A percentile compares a stretch with the other conserved stretches of the same genome.
Conservation (phyloP, 2,329 filamentous ascomycete genomes). For the Verticillium albo-atrum region DNA sequence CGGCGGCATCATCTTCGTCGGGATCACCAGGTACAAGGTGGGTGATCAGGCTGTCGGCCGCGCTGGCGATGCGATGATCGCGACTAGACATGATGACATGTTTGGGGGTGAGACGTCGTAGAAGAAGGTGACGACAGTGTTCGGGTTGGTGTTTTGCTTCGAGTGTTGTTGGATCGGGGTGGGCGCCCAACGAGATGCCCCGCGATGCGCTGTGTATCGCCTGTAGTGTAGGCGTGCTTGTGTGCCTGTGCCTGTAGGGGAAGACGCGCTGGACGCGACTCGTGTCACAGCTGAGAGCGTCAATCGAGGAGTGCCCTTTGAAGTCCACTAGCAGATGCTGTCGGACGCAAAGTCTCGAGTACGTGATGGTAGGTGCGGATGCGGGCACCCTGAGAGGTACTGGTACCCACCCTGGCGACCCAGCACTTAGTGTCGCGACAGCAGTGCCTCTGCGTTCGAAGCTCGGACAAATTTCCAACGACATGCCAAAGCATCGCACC, state of each 20-base stretch:
- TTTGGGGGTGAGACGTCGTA: not conserved
- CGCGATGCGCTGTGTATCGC: not conserved
- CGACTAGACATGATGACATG: slow-evolving; percentile 19
- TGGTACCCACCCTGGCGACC: not conserved
- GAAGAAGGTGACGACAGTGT: not conserved
- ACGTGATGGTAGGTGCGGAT: not conserved
- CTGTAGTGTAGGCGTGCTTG: not conserved
- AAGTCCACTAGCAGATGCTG: not conserved
- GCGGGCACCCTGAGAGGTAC: not conserved
- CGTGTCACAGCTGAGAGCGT: not conserved
- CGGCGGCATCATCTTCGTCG: slow-evolving; percentile 61
- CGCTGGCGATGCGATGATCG: slow-evolving; percentile 67
- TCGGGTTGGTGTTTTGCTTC: too few relatives aligned
- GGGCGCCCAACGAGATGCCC: not conserved
- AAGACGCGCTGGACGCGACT: slow-evolving; percentile 12
- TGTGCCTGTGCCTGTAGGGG: not conserved
- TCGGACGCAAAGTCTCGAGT: not conserved
- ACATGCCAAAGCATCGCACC: slow-evolving; percentile 12
- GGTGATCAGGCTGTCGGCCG: slow-evolving; percentile 73
- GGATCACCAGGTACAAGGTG: slow-evolving; percentile 65
- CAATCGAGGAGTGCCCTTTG: not conserved
- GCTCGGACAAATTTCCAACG: slow-evolving; percentile 23
- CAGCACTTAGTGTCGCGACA: not conserved
- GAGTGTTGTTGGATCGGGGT: not conserved
- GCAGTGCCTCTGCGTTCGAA: not conserved